phyloP scores from a whole-genome alignment of 345 rosid genomes.

The Rhodamnia rubescens region DNA sequence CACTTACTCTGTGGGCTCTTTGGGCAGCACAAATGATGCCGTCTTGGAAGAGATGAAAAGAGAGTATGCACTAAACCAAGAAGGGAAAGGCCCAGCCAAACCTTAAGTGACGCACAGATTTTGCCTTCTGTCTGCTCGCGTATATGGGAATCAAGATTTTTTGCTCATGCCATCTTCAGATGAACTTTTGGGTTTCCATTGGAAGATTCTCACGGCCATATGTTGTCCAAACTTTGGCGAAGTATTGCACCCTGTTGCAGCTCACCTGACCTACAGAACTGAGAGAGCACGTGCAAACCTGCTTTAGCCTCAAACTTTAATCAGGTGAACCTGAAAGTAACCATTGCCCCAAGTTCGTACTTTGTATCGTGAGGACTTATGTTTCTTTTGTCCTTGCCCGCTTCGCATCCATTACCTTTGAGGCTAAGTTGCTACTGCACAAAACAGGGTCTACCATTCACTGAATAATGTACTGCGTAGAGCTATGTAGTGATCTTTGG shows the following conservation, averaged over 20 bases:
- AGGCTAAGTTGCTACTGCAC: neutral
- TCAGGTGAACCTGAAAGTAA: neutral
- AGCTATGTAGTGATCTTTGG: neutral
- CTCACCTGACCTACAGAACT: neutral
- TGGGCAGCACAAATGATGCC: constrained; percentile 70
- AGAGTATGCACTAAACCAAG: constrained; percentile 64
- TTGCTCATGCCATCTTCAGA: neutral
- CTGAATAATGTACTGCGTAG: neutral
- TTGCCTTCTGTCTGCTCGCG: neutral
- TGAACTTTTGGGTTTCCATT: neutral
- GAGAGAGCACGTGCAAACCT: neutral
- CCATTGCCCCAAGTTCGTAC: neutral
- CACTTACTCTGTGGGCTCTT: neutral
- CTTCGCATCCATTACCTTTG: neutral
- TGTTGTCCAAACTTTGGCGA: neutral
- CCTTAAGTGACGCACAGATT: neutral
- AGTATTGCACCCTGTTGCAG: neutral
- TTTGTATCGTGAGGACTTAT: neutral
- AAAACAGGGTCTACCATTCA: neutral
- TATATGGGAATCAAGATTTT: neutral
- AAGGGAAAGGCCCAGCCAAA: constrained; percentile 25
- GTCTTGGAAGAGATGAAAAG: constrained; percentile 90
- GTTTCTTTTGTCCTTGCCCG: neutral
- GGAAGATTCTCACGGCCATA: neutral
- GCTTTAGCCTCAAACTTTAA: neutral